Evolutionary conservation across 2,329 filamentous ascomycete genomes (phyloP).

Genomic region (Orbilia quercus): DNA sequence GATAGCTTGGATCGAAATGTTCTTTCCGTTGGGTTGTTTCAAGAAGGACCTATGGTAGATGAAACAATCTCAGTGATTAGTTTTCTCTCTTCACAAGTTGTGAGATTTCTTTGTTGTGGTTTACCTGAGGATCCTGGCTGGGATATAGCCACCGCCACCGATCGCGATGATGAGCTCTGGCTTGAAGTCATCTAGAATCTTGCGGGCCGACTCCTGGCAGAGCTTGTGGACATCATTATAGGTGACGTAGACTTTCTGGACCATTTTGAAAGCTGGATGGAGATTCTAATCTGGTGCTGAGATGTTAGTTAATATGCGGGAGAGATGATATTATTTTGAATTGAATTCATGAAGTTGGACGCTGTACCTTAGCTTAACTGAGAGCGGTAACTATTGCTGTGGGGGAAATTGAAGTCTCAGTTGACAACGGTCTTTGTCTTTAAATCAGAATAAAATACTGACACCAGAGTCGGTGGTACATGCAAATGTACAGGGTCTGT

Average conservation of each 20-base stretch:
- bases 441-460: no score
- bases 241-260: conserved; percentile 87
- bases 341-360: no score
- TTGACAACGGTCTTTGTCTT: no score
- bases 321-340: no score
- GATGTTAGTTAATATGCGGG: background rate
- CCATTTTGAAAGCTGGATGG: conserved; percentile 68
- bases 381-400: no score
- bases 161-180: conserved; percentile 99
- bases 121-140: conserved; percentile 89
- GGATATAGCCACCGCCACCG: conserved; percentile 89
- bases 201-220: conserved; percentile 84
- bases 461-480: no score
- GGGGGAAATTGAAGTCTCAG: no score
- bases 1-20: conserved; percentile 99
- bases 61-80: background rate
- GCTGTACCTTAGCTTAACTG: no score
- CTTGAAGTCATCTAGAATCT: conserved; percentile 84
- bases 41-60: conserved; percentile 80
- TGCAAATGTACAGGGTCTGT: no score
- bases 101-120: conserved; percentile 37
- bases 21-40: conserved; percentile 84
- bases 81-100: background rate
- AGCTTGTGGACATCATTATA: conserved; percentile 98
- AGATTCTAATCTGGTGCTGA: background rate